Evolutionary conservation across 139 green algal genomes (phyloP).

Genomic region (Asterochloris sp.): DNA sequence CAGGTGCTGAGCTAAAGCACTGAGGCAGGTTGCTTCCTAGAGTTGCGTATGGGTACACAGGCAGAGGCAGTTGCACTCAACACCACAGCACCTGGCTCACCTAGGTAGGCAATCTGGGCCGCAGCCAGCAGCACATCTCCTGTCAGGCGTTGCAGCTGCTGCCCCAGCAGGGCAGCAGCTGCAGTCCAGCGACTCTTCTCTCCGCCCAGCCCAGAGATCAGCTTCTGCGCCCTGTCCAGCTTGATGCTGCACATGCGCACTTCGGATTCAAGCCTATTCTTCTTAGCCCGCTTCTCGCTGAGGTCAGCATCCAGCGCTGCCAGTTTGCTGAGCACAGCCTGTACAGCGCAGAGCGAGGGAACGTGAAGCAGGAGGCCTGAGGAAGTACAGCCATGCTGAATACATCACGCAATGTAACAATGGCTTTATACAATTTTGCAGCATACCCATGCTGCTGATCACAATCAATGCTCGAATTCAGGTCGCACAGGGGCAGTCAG

Average conservation of each 20-base stretch:
- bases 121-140: conserved; percentile 13
- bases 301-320: conserved; percentile 54
- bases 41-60: neutral
- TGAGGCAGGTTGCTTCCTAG: neutral
- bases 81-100: neutral
- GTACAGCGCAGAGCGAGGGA: neutral
- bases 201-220: conserved; percentile 10
- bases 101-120: conserved; percentile 13
- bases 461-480: too few relatives aligned
- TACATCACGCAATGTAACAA: neutral
- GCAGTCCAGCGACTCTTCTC: conserved; percentile 9
- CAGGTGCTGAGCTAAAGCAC: neutral
- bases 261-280: conserved; percentile 47
- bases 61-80: neutral
- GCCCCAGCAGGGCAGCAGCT: neutral
- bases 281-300: conserved; percentile 41
- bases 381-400: neutral
- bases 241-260: conserved; percentile 63
- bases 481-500: too few relatives aligned
- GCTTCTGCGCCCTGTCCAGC: conserved; percentile 42
- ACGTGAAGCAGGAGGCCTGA: too few relatives aligned
- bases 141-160: neutral
- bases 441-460: neutral
- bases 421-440: neutral
- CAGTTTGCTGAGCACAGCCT: conserved; percentile 56